Evolutionary conservation across 1,284 basidiomycete genomes (phyloP), one percentile per base, ranked within the genome.

Genomic region (Sphagnurus paluster): DNA sequence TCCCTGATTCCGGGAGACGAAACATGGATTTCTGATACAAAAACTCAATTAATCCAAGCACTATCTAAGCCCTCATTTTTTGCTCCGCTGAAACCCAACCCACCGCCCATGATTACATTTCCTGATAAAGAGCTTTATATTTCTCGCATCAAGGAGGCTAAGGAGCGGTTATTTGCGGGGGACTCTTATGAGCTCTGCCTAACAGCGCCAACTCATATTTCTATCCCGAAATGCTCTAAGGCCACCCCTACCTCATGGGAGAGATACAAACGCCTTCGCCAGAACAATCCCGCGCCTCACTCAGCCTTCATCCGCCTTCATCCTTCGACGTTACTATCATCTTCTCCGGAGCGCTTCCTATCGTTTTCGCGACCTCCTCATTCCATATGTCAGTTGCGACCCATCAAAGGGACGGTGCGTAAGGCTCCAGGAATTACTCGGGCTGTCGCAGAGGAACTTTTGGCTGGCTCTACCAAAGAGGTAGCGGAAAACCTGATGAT

Each of bases 401-500:
- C 95, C 1, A 98, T 99, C 68, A 99, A 98, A 63, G 96, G 96
- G 5, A 98, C 93, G 1, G 69, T 90, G 19, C 79, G 80, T 40
- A 90, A 89, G 62, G 77, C 69, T 4, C 77, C 79, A 11, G 75
- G 72, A 11, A 71, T 87, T 44, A 83, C 78, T 17, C 80, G 84
- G 8, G 75, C 74, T 25, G 70, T 77, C 28, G 87, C 87, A 7
- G 83, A 87, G 58, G 56, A 79, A 57, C 66, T 76, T 2, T 71
- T 99, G 24, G 73, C 77, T 17, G 83, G 82, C 4, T 94, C 91
- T 62, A 71, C 74, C 33, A 99, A 98, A 67, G 96, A 99, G 65
- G 83, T 96, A 1, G 96, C 95, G 0, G 96, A 98, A 70, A 99
- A 99, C 63, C 70, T 98, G 43, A 98, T 99, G 96, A 98, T 99